phyloP scores from a whole-genome alignment of 148 eudicot genomes.

The Suaeda aralocaspica region DNA sequence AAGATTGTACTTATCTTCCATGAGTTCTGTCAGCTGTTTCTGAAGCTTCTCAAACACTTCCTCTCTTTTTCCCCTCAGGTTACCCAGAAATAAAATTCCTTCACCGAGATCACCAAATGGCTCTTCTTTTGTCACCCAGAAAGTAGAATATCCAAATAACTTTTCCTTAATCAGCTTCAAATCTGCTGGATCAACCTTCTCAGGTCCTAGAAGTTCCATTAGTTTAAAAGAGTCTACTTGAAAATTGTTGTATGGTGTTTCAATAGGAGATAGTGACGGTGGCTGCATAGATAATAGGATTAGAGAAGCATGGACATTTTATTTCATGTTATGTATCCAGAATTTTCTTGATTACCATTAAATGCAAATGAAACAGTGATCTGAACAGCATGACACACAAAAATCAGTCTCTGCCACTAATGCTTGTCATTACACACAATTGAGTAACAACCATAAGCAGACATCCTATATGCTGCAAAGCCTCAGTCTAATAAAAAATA shows the following conservation, averaged over 20 bases:
- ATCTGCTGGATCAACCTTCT: constrained; percentile 91
- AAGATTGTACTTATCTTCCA: constrained; percentile 88
- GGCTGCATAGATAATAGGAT: constrained; percentile 43
- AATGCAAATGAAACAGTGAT: not conserved
- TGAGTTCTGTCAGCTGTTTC: constrained; percentile 65
- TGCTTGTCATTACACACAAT: not conserved
- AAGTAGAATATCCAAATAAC: constrained; percentile 94
- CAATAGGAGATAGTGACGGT: constrained; percentile 48
- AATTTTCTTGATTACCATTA: not conserved
- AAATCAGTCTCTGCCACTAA: not conserved
- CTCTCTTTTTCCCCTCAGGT: constrained; percentile 85
- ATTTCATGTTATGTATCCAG: not conserved
- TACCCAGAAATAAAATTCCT: constrained; percentile 94
- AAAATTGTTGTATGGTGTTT: constrained; percentile 65
- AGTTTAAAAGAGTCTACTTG: constrained; percentile 91
- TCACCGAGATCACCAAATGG: constrained; percentile 97
- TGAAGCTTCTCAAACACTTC: constrained; percentile 86
- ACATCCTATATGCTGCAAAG: too few relatives aligned
- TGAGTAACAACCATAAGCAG: too few relatives aligned
- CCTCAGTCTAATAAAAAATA: not conserved
- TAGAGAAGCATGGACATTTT: constrained; percentile 6
- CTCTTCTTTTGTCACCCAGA: constrained; percentile 98
- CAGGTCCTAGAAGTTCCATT: constrained; percentile 98
- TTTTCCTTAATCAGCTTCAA: constrained; percentile 82
- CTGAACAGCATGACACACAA: not conserved